Evolutionary conservation across 1,284 basidiomycete species (phyloP).

Genomic region (Malassezia yamatoensis): DNA sequence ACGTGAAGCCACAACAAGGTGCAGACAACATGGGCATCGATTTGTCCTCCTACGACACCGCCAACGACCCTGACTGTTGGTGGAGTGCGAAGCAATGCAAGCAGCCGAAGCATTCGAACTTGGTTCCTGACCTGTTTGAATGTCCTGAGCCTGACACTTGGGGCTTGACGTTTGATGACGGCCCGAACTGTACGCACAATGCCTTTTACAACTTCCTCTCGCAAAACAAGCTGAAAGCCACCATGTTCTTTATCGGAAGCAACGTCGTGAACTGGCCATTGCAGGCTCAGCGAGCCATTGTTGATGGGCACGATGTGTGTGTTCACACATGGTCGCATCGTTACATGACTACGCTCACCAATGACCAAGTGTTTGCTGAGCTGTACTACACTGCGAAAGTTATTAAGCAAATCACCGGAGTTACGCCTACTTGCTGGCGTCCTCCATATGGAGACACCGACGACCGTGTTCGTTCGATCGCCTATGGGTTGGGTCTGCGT

Average conservation of each 20-base stretch:
- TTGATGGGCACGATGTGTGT: slow-evolving; percentile 22
- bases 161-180: slow-evolving; percentile 37
- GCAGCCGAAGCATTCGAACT: slow-evolving; percentile 35
- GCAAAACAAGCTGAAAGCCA: slow-evolving; percentile 20
- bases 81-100: slow-evolving; percentile 37
- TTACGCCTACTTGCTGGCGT: slow-evolving; percentile 50
- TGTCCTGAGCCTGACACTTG: slow-evolving; percentile 50
- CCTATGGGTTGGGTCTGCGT: slow-evolving; percentile 52
- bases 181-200: slow-evolving; percentile 35
- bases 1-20: background rate
- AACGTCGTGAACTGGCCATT: slow-evolving; percentile 52
- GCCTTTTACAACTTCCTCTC: slow-evolving; percentile 23
- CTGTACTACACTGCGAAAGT: slow-evolving; percentile 52
- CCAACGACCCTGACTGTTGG: slow-evolving; percentile 41
- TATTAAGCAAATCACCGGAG: slow-evolving; percentile 51
- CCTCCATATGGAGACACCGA: slow-evolving; percentile 52
- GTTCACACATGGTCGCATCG: slow-evolving; percentile 28
- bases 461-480: slow-evolving; percentile 51
- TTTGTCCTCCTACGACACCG: slow-evolving; percentile 8
- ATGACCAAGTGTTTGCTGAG: slow-evolving; percentile 51
- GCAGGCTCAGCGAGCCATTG: slow-evolving; percentile 50
- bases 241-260: slow-evolving; percentile 30
- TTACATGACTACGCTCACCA: slow-evolving; percentile 21
- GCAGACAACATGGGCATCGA: background rate
- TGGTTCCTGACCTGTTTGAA: slow-evolving; percentile 48